phyloP scores from a whole-genome alignment of 441 rosid genomes.

The Croton setiger region DNA sequence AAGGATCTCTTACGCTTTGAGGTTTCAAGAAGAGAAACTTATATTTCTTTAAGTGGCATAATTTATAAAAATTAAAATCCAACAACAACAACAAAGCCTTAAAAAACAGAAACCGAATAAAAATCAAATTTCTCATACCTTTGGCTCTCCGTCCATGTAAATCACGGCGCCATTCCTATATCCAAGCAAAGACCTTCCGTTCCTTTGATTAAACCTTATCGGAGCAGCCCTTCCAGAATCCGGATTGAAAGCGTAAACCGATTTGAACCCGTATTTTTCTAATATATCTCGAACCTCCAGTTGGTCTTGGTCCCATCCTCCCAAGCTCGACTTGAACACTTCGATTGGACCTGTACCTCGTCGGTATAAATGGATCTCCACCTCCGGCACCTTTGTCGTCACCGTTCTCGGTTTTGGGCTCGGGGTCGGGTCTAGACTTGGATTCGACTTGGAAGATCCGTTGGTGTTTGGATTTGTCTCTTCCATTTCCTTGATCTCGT shows the following conservation, averaged over 20 bases:
- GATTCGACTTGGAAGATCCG: conserved; percentile 21
- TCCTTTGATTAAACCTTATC: conserved; percentile 64
- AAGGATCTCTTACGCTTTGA: too few relatives aligned
- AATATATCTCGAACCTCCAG: conserved; percentile 75
- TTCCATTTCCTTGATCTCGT: conserved; percentile 51
- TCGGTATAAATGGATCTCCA: conserved; percentile 71
- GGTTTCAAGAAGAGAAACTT: too few relatives aligned
- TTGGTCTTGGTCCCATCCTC: conserved; percentile 87
- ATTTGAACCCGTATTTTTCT: conserved; percentile 66
- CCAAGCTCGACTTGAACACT: conserved; percentile 65
- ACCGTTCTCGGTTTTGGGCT: conserved; percentile 26
- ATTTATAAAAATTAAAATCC: too few relatives aligned
- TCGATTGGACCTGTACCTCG: conserved; percentile 79
- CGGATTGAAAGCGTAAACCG: conserved; percentile 68
- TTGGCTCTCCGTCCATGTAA: conserved; percentile 80
- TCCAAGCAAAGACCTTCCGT: conserved; percentile 65
- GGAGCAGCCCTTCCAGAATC: conserved; percentile 67
- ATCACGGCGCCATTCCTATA: conserved; percentile 71
- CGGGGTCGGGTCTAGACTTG: conserved; percentile 17
- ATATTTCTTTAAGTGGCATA: too few relatives aligned
- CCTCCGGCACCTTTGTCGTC: conserved; percentile 56
- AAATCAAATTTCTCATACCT: conserved; percentile 32
- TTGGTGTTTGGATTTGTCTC: conserved; percentile 26
- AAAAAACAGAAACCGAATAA: neutral
- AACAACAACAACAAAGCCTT: too few relatives aligned